Evolutionary conservation across 1,284 basidiomycete genomes (phyloP), one percentile per base, ranked within the genome.

Genomic region (Ganoderma lingzhi): DNA sequence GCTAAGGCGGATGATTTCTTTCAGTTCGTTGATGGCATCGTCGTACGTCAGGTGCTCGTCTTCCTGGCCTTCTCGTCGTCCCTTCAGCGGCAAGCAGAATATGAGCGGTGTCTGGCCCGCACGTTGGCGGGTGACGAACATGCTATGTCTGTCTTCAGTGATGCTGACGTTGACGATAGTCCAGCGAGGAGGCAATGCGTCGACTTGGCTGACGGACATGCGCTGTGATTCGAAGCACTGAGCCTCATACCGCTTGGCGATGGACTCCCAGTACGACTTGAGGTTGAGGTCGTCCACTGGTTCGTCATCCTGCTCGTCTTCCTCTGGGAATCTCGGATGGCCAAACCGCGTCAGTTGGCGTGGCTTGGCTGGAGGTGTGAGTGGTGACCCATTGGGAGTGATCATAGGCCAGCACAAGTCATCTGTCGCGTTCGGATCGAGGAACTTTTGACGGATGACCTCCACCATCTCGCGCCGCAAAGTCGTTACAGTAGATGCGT

Each of bases 81-180:
- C 93, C 72, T 95, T 93, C 37, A 99, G 84, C 0, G 98, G 97
- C 5, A 99, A 84, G 73, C 93, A 95, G 80, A 98, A 96, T 14
- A 97, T 85, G 37, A 98, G 82, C 0, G 95, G 93, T 2, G 86
- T 82, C 8, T 82, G 80, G 3, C 85, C 84, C 2, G 88, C 84
- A 48, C 91, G 86, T 74, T 96, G 92, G 15, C 96, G 91, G 1
- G 94, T 92, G 58, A 98, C 81, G 71, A 99, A 92, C 77, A 99
- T 86, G 4, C 93, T 93, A 73, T 88, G 91, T 72, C 90, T 90
- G 76, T 98, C 96, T 6, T 93, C 88, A 0, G 94, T 93, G 63
- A 98, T 85, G 71, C 87, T 93, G 73, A 99, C 90, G 70, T 92
- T 95, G 65, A 98, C 84, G 12, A 97, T 88, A 5, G 91, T 93